Percentiles rank a stretch among this genome's conserved stretches.
phyloP scores from a whole-genome alignment of 139 green algal genomes.

The Closterium sp. region DNA sequence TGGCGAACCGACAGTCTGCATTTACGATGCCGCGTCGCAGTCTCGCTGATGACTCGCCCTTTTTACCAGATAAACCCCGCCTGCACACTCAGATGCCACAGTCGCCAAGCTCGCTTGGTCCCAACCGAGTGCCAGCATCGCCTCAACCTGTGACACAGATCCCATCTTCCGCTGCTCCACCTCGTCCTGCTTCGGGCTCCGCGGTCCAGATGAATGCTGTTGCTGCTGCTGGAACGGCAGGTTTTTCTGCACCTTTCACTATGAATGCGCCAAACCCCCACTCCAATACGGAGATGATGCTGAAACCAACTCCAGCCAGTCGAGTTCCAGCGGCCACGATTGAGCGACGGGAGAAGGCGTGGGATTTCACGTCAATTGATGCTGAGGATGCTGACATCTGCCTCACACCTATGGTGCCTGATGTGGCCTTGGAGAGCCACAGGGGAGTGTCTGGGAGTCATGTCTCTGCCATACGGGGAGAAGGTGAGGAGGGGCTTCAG shows the following conservation, averaged over 20 bases:
- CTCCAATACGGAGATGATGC: background rate
- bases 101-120: background rate
- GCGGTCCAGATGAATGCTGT: background rate
- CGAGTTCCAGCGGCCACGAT: background rate
- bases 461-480: background rate
- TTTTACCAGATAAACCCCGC: background rate
- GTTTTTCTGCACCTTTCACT: background rate
- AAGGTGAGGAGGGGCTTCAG: background rate
- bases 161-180: background rate
- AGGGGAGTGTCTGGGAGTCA: background rate
- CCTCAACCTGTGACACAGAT: background rate
- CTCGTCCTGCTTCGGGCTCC: background rate
- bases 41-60: background rate
- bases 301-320: background rate
- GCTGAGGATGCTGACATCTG: background rate
- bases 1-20: background rate
- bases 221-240: background rate
- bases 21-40: background rate
- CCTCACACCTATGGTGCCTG: background rate
- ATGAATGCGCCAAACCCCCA: background rate
- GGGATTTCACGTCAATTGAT: background rate
- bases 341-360: background rate
- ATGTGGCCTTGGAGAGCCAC: background rate
- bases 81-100: background rate
- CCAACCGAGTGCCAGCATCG: background rate